Base-by-base conservation (phyloP, 2,329 filamentous ascomycete genomes). In the Lasiodiplodia theobromae region DNA sequence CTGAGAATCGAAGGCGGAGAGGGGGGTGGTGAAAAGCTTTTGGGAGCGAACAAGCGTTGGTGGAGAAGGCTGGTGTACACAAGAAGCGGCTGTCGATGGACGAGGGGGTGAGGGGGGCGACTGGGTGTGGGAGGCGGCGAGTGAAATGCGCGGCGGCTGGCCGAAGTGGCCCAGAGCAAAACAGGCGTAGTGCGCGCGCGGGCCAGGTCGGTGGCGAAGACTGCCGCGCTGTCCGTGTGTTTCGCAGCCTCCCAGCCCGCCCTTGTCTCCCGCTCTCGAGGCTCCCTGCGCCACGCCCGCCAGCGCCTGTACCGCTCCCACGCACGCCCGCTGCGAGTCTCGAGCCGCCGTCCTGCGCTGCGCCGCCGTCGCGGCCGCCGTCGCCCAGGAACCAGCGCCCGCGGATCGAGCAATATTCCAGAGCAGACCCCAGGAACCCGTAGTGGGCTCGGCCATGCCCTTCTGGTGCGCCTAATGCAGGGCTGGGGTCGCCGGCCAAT, bases 41-140 rank as follows among this genome's bases (percentile, higher is more conserved):
- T 37, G 23, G 28, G 21, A 18, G 54, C 25, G 56, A 64, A 53
- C 21, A 47, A 40, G 49, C 18, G 49, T 53, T 64, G 47, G 60
- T 28, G n/a, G 60, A 16, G 40, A 37, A 64, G 60, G 60, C 60
- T 64, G 60, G 60, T 51, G 47, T 64, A 63, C 47, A 64, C 44
- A 52, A 64, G 60, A 64, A 52, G 60, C 60, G 60, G 62, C 31
- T 53, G 47, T 62, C 54, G 66, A 38, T 52, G 47, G 40, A 62
- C 66, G 66, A 54, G 66, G 34, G 47, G 21, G 63, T 40, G 37
- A 16, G 25, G 31, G 65, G 31, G 53, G n/a, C 51, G 28, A 67
- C n/a, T 54, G 34, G 28, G 52, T 56, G 66, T 16, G 53, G 25
- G 51, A 21, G 44, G 23, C 40, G 6, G 40, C 38, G 14, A 25